Percentiles rank a stretch among this genome's conserved stretches.
Conservation (phyloP, 345 rosid genomes). For the Euphorbia pulcherrima region DNA sequence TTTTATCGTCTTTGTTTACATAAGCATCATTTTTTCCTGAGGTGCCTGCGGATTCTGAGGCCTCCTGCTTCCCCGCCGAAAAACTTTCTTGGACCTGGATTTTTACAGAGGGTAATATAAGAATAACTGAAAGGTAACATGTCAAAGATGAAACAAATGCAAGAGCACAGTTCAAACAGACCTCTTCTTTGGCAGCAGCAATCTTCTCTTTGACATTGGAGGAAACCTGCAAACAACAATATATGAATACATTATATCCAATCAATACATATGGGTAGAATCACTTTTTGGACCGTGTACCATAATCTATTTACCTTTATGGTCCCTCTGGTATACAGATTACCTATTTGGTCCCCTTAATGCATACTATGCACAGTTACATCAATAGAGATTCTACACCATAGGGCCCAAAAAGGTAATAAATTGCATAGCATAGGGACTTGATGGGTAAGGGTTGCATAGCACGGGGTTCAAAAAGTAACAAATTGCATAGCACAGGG, state of each 20-base stretch:
- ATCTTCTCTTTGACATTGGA: constrained; percentile 68
- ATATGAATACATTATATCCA: background rate
- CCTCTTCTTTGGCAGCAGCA: constrained; percentile 87
- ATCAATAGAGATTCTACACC: too few relatives aligned
- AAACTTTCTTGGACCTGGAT: constrained; percentile 75
- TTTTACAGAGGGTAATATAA: constrained; percentile 5
- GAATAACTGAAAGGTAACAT: background rate
- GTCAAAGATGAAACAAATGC: constrained; percentile 4
- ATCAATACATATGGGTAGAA: background rate
- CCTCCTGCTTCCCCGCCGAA: constrained; percentile 49
- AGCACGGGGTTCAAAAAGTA: too few relatives aligned
- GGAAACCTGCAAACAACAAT: constrained; percentile 56
- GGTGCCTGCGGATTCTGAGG: constrained; percentile 35
- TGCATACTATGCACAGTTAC: too few relatives aligned
- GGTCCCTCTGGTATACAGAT: too few relatives aligned
- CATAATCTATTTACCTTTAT: too few relatives aligned
- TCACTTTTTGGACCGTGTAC: too few relatives aligned
- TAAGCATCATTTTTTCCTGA: constrained; percentile 40
- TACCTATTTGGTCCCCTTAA: too few relatives aligned
- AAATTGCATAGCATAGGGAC: too few relatives aligned
- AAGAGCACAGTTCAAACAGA: constrained; percentile 25
- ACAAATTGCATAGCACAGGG: too few relatives aligned
- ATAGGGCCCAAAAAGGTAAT: too few relatives aligned
- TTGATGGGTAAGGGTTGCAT: too few relatives aligned
- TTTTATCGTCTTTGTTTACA: constrained; percentile 32